Evolutionary conservation across 2,329 filamentous ascomycete genomes (phyloP).

Genomic region (Aspergillaceae sp.): DNA sequence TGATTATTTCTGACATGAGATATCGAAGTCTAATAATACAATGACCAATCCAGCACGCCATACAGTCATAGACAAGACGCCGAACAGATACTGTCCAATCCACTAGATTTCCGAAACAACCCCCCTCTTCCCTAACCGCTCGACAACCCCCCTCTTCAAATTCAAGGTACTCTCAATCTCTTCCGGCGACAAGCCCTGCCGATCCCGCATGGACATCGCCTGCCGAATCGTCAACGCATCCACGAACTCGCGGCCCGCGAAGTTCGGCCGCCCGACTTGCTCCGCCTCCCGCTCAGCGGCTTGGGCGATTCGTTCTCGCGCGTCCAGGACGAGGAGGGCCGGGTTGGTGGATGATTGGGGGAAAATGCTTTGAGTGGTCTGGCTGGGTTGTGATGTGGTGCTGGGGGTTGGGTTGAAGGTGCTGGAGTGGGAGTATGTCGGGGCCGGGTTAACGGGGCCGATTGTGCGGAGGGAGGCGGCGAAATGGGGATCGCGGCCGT

Average conservation of each 20-base stretch:
- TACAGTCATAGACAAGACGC: too few relatives aligned
- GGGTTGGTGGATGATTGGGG: slow-evolving; percentile 39
- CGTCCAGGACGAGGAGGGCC: slow-evolving; percentile 45
- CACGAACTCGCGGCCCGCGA: slow-evolving; percentile 38
- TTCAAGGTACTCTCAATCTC: slow-evolving; percentile 40
- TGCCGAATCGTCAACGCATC: slow-evolving; percentile 45
- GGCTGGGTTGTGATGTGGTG: slow-evolving; percentile 17
- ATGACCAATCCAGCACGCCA: too few relatives aligned
- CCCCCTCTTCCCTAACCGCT: slow-evolving; percentile 27
- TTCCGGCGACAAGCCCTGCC: slow-evolving; percentile 23
- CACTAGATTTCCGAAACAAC: slow-evolving; percentile 17
- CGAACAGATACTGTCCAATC: too few relatives aligned
- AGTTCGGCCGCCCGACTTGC: slow-evolving; percentile 36
- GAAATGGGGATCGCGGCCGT: slow-evolving; percentile 56
- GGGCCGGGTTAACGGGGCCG: slow-evolving; percentile 51
- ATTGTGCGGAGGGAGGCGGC: slow-evolving; percentile 69
- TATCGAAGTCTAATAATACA: too few relatives aligned
- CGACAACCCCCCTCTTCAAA: slow-evolving; percentile 38
- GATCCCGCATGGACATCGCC: slow-evolving; percentile 41
- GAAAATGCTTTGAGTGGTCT: slow-evolving; percentile 29
- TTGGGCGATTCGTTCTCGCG: slow-evolving; percentile 43
- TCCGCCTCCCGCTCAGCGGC: slow-evolving; percentile 48
- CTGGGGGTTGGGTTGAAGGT: slow-evolving; percentile 30
- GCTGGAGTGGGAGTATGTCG: slow-evolving; percentile 48
- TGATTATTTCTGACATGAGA: too few relatives aligned